Evolutionary conservation across 345 rosid species (phyloP), one percentile per base, ranked within the genome.

Genomic region (Eutrema japonicum): DNA sequence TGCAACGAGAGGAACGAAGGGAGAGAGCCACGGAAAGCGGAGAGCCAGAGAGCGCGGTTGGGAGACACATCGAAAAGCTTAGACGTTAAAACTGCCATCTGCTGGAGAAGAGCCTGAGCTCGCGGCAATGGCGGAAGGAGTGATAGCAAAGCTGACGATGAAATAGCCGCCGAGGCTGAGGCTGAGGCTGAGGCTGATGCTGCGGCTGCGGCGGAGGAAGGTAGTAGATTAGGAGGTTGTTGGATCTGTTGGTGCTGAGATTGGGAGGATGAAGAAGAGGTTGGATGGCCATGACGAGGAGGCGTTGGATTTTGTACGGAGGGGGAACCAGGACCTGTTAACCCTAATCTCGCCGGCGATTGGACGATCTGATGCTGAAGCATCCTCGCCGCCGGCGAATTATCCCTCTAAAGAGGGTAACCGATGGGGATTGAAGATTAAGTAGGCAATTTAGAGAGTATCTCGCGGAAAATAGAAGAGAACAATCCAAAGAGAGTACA

Each of bases 61-160:
- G 97, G 94, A 53, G 98, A 85, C 54, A 88, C 89, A 6, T 89
- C 92, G 76, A 91, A 87, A 66, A 91, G 88, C 56, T 86, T 91
- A 7, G 97, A 77, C 10, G 91, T 69, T 29, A 91, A 78, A 47
- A 90, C 77, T 32, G 91, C 87, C 90, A 93, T 91, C 48, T 89
- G 96, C 68, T 85, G 85, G 79, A 93, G 97, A 52, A 93, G 89
- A 43, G 88, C 81, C 74, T 91, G 96, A 38, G 96, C 96, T 66
- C 97, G 78, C 8, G 91, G 87, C 37, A 94, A 85, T 0, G 98
- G 98, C 0, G 98, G 98, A 71, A 93, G 98, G 71, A 89, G 94
- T 6, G 96, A 71, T 61, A 91, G 84, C 55, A 91, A 88, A 37
- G 89, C 82, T 2, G 91, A 80, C 49, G 98, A 91, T 35, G 90